Percentiles rank a stretch among this genome's conserved stretches.
Evolutionary conservation across 1,284 basidiomycete species (phyloP).

Genomic region (Trametes polyzona): DNA sequence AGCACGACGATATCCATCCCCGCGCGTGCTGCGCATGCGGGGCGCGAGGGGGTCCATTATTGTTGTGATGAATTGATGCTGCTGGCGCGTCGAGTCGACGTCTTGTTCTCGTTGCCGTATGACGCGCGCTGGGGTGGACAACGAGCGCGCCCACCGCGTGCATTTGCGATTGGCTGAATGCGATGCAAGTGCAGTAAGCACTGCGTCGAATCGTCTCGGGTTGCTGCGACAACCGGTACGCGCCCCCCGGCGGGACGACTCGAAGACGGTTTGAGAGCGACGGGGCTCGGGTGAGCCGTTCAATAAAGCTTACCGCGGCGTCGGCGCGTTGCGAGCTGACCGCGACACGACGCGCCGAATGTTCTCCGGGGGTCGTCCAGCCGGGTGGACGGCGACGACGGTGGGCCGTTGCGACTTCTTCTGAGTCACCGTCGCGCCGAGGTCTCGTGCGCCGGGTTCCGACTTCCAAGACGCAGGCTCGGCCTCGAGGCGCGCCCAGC

Average conservation of each 20-base stretch:
- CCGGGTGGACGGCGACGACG: neutral
- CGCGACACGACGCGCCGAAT: neutral
- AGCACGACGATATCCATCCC: neutral
- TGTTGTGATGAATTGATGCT: no score
- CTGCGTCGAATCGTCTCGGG: no score
- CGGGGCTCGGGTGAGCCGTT: neutral
- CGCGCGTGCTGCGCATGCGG: no score
- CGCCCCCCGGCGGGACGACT: neutral
- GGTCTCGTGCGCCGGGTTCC: neutral
- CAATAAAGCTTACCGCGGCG: neutral
- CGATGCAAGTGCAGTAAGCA: no score
- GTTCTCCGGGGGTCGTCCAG: constrained; percentile 1
- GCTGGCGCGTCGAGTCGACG: no score
- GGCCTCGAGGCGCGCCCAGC: neutral
- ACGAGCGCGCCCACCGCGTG: no score
- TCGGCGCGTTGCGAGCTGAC: neutral
- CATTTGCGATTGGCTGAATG: no score
- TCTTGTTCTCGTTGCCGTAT: no score
- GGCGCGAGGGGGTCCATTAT: no score
- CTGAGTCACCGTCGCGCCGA: neutral
- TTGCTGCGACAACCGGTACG: neutral
- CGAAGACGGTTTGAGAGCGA: neutral
- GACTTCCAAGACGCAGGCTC: neutral
- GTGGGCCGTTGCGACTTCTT: neutral
- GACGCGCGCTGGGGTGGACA: no score